These are phyloP conservation scores for Fusarium ramigenum DNA, from an alignment of 2,329 filamentous ascomycete genomes.

Conservation along the genomic window DNA sequence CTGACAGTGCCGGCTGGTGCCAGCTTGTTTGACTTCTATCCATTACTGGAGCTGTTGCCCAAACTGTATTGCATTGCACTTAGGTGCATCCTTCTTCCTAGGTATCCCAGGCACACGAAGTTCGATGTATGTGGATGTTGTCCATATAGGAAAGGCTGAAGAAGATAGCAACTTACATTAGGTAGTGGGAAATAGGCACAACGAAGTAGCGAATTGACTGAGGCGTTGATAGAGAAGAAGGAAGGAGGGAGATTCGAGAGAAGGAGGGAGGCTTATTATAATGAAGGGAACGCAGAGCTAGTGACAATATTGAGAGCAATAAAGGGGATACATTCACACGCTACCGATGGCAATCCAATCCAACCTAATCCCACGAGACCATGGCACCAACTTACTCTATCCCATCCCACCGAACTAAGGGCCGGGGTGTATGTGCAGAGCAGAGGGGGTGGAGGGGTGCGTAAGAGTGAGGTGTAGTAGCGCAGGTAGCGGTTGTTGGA, in stretches of 20 bases:
- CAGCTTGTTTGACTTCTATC: not conserved
- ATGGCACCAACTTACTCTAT: conserved; percentile 3
- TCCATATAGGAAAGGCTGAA: not conserved
- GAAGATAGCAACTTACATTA: conserved; percentile 34
- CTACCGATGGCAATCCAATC: conserved; percentile 17
- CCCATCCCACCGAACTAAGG: conserved; percentile 3
- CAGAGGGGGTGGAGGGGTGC: conserved; percentile 1
- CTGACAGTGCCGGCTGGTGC: not conserved
- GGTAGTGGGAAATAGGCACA: conserved; percentile 27
- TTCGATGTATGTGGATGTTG: not conserved
- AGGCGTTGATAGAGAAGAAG: conserved; percentile 35
- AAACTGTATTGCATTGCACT: not conserved
- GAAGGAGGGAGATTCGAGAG: conserved; percentile 5
- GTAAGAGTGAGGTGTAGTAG: not conserved
- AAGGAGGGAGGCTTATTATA: conserved; percentile 38
- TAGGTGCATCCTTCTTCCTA: not conserved
- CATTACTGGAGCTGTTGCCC: not conserved
- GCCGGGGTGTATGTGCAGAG: not conserved
- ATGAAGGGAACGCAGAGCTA: conserved; percentile 29
- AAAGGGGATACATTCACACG: conserved; percentile 28
- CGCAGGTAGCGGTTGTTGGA: not conserved
- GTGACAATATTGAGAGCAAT: conserved; percentile 25
- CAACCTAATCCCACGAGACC: conserved; percentile 26
- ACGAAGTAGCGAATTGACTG: conserved; percentile 36
- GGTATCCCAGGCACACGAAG: not conserved